phyloP scores from a whole-genome alignment of 2,329 filamentous ascomycete genomes.

The Diplodia mutila region DNA sequence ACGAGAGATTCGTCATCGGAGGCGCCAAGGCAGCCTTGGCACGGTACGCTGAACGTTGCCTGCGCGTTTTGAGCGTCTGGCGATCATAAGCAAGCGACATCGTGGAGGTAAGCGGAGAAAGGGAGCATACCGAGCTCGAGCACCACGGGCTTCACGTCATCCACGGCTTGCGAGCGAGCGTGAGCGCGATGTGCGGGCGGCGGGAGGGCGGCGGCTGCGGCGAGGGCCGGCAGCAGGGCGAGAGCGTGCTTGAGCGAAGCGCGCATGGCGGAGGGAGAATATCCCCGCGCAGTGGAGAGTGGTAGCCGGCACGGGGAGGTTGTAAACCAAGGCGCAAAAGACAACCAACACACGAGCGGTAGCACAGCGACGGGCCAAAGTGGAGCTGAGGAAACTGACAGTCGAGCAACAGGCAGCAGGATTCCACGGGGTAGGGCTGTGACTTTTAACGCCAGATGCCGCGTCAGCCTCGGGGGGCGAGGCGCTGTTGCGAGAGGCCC shows the following conservation, averaged over 20 bases:
- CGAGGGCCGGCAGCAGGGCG: constrained; percentile 32
- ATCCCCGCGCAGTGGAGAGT: background rate
- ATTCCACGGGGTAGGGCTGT: constrained; percentile 25
- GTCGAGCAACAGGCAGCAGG: constrained; percentile 23
- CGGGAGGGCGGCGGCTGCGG: constrained; percentile 36
- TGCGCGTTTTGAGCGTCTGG: constrained; percentile 31
- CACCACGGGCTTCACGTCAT: constrained; percentile 22
- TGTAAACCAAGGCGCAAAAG: background rate
- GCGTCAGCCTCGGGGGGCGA: constrained; percentile 23
- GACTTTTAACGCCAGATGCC: constrained; percentile 24
- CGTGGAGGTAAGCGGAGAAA: background rate
- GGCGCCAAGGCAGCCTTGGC: constrained; percentile 47
- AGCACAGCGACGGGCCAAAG: constrained; percentile 9
- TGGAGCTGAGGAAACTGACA: constrained; percentile 21
- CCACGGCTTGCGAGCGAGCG: background rate
- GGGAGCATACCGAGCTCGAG: constrained; percentile 25
- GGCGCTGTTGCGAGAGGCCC: constrained; percentile 19
- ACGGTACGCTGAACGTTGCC: constrained; percentile 49
- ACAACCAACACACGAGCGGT: constrained; percentile 15
- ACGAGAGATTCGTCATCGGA: constrained; percentile 47
- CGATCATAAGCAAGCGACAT: constrained; percentile 27
- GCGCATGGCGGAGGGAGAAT: constrained; percentile 18
- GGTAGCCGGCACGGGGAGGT: background rate
- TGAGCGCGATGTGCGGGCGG: constrained; percentile 21
- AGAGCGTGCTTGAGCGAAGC: constrained; percentile 21